Evolutionary conservation across 257 asterid species (phyloP).

Genomic region (Fraxinus cuspidata): DNA sequence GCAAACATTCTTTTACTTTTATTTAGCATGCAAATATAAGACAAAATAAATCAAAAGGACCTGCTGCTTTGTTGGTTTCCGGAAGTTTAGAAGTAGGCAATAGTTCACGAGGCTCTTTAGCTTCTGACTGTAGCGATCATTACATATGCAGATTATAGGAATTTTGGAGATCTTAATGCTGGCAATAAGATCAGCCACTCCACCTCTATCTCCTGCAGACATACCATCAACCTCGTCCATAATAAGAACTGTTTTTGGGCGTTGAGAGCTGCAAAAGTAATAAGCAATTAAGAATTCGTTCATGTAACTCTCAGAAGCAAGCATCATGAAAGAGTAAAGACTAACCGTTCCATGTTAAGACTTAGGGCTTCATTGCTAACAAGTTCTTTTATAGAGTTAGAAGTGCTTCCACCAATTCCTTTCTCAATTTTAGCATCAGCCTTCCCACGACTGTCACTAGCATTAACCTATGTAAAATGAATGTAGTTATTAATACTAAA

Average conservation of each 20-base stretch:
- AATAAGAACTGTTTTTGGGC: constrained; percentile 76
- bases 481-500: constrained; percentile 16
- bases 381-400: constrained; percentile 88
- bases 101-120: constrained; percentile 93
- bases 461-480: constrained; percentile 72
- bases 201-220: constrained; percentile 99
- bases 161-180: constrained; percentile 86
- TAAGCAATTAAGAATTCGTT: constrained; percentile 22
- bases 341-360: constrained; percentile 66
- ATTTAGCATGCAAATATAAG: constrained; percentile 19
- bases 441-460: constrained; percentile 98
- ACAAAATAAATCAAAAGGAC: constrained; percentile 36
- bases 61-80: constrained; percentile 99
- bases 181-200: constrained; percentile 97
- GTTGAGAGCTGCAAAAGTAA: constrained; percentile 60
- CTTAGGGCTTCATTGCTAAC: constrained; percentile 76
- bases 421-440: constrained; percentile 88
- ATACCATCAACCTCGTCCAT: constrained; percentile 99
- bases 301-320: constrained; percentile 13
- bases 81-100: constrained; percentile 79
- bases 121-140: constrained; percentile 97
- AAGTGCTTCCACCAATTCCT: constrained; percentile 95
- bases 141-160: constrained; percentile 96
- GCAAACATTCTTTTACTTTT: constrained; percentile 4
- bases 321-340: constrained; percentile 23